Evolutionary conservation across 441 rosid genomes (phyloP).

Genomic region (Codiaeum variegatum): DNA sequence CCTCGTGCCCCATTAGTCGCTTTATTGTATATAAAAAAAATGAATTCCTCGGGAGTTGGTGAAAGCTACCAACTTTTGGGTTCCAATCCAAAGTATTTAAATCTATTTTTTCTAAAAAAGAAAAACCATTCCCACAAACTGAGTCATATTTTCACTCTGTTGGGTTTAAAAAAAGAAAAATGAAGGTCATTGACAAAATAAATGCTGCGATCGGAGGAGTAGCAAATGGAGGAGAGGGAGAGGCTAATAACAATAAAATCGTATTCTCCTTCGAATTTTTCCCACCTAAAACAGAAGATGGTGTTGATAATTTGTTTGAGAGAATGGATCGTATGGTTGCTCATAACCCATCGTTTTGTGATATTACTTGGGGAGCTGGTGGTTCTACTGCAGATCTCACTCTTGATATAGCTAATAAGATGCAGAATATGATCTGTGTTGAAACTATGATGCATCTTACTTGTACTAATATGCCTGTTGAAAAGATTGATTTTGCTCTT

Average conservation of each 20-base stretch:
- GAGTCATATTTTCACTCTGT: too few species aligned
- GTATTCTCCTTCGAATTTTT: conserved; percentile 96
- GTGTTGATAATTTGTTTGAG: conserved; percentile 93
- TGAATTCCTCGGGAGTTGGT: too few species aligned
- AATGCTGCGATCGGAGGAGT: conserved; percentile 29
- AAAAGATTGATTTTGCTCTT: conserved; percentile 90
- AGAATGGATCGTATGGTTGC: conserved; percentile 93
- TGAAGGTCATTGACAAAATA: conserved; percentile 92
- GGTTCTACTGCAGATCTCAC: conserved; percentile 95
- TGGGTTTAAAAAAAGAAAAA: too few species aligned
- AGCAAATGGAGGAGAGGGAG: conserved; percentile 16
- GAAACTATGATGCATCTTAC: conserved; percentile 99
- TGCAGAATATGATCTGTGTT: conserved; percentile 93
- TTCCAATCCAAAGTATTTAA: too few species aligned
- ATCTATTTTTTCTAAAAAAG: too few species aligned
- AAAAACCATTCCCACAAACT: too few species aligned
- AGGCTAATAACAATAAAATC: conserved; percentile 33
- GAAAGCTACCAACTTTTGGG: too few species aligned
- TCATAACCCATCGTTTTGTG: conserved; percentile 87
- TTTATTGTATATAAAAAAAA: too few species aligned
- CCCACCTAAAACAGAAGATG: conserved; percentile 96
- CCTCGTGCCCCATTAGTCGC: too few species aligned
- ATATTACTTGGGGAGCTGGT: conserved; percentile 99
- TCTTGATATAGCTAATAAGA: conserved; percentile 81
- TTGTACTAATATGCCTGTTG: conserved; percentile 94